Conservation (phyloP, 192 early-diverging fungal species). For the Umbelopsis ramanniana region DNA sequence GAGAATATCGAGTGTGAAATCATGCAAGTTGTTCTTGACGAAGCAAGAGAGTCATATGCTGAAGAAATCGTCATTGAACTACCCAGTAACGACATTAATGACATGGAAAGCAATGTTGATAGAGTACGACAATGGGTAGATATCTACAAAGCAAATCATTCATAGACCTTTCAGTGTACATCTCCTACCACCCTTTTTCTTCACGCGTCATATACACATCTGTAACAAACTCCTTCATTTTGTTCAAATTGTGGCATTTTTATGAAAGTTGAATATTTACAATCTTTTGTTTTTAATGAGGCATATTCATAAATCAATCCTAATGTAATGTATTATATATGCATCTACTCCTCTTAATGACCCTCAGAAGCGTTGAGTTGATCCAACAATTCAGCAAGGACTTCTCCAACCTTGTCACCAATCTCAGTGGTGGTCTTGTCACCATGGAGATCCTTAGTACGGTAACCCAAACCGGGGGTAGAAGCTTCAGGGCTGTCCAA, state of each 20-base stretch:
- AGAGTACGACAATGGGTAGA: conserved; percentile 73
- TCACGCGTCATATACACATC: neutral
- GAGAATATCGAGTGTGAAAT: conserved; percentile 98
- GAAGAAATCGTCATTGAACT: conserved; percentile 83
- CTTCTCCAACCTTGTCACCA: conserved; percentile 88
- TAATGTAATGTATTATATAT: neutral
- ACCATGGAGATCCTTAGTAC: conserved; percentile 93
- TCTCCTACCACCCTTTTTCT: neutral
- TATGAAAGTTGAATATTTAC: conserved; percentile 17
- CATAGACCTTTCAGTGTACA: neutral
- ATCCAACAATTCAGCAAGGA: conserved; percentile 64
- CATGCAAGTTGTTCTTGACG: conserved; percentile 93
- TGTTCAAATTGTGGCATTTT: neutral
- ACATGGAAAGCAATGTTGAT: conserved; percentile 94
- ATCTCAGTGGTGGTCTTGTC: conserved; percentile 83
- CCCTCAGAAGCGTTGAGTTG: neutral
- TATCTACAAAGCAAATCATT: conserved; percentile 54
- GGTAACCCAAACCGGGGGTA: conserved; percentile 69
- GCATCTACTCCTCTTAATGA: neutral
- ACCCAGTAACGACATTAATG: conserved; percentile 75
- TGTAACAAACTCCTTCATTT: neutral
- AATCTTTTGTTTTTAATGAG: conserved; percentile 10
- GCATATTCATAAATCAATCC: neutral
- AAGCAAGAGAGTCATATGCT: conserved; percentile 84
- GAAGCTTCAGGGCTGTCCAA: conserved; percentile 74